Evolutionary conservation across 352 stramenopile species (phyloP).

Genomic region (Peronospora farinosa): DNA sequence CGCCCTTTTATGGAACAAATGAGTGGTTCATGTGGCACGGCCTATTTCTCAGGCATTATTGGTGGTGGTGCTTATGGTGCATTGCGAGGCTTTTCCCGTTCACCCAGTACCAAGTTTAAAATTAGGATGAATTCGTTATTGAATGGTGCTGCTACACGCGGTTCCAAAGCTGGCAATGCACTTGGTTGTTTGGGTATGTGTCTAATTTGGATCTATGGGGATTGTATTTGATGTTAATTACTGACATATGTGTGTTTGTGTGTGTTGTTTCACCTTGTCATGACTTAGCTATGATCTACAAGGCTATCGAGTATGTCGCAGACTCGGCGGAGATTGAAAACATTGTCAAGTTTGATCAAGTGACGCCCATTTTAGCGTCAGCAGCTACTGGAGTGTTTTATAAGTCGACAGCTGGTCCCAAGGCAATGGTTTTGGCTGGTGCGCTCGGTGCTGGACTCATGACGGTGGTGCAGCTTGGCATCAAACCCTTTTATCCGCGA

Average conservation of each 20-base stretch:
- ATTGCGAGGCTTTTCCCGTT: slow-evolving; percentile 56
- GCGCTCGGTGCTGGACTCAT: slow-evolving; percentile 74
- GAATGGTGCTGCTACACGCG: slow-evolving; percentile 72
- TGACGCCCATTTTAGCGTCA: slow-evolving; percentile 77
- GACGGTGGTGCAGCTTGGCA: slow-evolving; percentile 79
- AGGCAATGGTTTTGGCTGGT: slow-evolving; percentile 79
- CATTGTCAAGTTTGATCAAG: slow-evolving; percentile 76
- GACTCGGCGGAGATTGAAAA: slow-evolving; percentile 79
- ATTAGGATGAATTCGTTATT: slow-evolving; percentile 87
- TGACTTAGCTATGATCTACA: slow-evolving; percentile 76
- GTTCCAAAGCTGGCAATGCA: slow-evolving; percentile 81
- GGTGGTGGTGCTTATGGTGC: slow-evolving; percentile 68
- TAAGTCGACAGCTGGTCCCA: slow-evolving; percentile 79
- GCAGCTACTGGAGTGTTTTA: slow-evolving; percentile 80
- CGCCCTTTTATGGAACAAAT: slow-evolving; percentile 84
- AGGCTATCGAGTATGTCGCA: slow-evolving; percentile 74
- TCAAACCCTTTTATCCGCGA: slow-evolving; percentile 79
- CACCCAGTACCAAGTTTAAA: slow-evolving; percentile 83
- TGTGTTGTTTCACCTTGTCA: not conserved
- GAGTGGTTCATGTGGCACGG: slow-evolving; percentile 66
- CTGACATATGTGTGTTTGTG: slow-evolving; percentile 13
- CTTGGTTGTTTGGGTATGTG: slow-evolving; percentile 65
- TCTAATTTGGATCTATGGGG: no score
- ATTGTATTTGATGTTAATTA: not conserved
- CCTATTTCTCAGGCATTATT: slow-evolving; percentile 82